Conservation (phyloP, 2,329 filamentous ascomycete genomes). For the Fusarium sp. region DNA sequence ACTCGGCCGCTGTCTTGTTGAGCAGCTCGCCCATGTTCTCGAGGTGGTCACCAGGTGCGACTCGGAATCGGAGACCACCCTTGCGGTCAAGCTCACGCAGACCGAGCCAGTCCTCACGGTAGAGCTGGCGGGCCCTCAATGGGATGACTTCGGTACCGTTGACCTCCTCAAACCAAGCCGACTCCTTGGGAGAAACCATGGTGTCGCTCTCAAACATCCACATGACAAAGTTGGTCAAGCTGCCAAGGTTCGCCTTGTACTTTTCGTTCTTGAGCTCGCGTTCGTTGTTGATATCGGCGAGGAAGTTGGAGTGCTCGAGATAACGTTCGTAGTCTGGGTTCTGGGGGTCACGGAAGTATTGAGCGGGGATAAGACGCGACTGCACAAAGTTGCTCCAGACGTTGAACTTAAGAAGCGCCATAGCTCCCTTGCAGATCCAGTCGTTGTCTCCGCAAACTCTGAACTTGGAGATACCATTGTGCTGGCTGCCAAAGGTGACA, state of each 20-base stretch:
- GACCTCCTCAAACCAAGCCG: constrained; percentile 89
- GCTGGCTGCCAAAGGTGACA: constrained; percentile 89
- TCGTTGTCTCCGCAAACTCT: constrained; percentile 77
- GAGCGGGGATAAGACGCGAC: constrained; percentile 84
- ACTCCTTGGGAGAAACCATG: constrained; percentile 90
- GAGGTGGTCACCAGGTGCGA: constrained; percentile 85
- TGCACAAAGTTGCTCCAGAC: constrained; percentile 86
- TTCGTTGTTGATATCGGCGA: constrained; percentile 98
- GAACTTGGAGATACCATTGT: constrained; percentile 91
- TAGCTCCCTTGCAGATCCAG: constrained; percentile 83
- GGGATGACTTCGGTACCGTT: constrained; percentile 75
- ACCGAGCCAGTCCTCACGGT: constrained; percentile 94
- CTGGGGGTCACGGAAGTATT: constrained; percentile 84
- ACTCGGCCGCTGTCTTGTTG: constrained; percentile 72
- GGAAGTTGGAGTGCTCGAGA: constrained; percentile 83
- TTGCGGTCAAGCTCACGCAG: constrained; percentile 81
- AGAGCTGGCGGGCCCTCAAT: constrained; percentile 77
- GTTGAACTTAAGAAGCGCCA: constrained; percentile 80
- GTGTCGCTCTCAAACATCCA: constrained; percentile 89
- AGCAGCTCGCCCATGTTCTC: constrained; percentile 74
- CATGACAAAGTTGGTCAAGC: constrained; percentile 84
- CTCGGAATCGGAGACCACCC: constrained; percentile 81
- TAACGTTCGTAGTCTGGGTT: constrained; percentile 70
- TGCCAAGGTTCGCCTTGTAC: constrained; percentile 78
- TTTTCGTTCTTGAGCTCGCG: constrained; percentile 74